Conservation (phyloP, 1,284 basidiomycete genomes). For the Leccinum olivaceoglutinosum region DNA sequence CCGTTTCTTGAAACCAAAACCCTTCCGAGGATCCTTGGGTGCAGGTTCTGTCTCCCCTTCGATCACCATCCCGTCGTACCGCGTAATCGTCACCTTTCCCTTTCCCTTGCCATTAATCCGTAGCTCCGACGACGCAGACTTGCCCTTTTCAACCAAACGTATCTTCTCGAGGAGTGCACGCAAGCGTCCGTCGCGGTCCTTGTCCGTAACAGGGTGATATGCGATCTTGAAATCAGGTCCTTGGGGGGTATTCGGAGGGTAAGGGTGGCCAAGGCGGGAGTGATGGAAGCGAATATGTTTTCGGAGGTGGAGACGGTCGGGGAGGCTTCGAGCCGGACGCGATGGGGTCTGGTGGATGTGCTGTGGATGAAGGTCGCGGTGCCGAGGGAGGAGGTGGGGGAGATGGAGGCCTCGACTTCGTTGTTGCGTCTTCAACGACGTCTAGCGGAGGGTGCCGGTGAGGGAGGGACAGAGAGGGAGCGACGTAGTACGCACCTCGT, state of each 20-base stretch:
- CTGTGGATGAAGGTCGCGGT: constrained; percentile 14
- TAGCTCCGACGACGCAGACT: constrained; percentile 27
- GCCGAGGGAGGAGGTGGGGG: constrained; percentile 23
- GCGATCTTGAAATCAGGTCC: constrained; percentile 52
- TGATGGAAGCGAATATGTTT: constrained; percentile 34
- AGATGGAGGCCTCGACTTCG: constrained; percentile 16
- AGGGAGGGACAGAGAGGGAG: no score
- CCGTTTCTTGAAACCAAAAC: constrained; percentile 36
- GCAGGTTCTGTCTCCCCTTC: constrained; percentile 41
- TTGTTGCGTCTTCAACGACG: no score
- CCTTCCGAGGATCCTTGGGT: constrained; percentile 55
- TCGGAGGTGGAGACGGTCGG: constrained; percentile 15
- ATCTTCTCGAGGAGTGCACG: constrained; percentile 51
- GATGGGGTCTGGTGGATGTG: constrained; percentile 25
- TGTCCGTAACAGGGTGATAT: constrained; percentile 55
- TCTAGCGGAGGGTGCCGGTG: no score
- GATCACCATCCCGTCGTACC: constrained; percentile 55
- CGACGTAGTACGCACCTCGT: no score
- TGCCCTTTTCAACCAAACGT: constrained; percentile 34
- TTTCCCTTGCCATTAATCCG: constrained; percentile 59
- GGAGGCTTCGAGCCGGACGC: constrained; percentile 26
- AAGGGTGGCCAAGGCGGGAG: constrained; percentile 43
- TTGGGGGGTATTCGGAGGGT: constrained; percentile 38
- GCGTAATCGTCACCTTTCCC: constrained; percentile 51
- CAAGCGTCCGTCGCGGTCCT: constrained; percentile 41